Percentiles rank a stretch among this genome's conserved stretches.
phyloP scores from a whole-genome alignment of 257 asterid genomes.

The Solanum chmielewskii region DNA sequence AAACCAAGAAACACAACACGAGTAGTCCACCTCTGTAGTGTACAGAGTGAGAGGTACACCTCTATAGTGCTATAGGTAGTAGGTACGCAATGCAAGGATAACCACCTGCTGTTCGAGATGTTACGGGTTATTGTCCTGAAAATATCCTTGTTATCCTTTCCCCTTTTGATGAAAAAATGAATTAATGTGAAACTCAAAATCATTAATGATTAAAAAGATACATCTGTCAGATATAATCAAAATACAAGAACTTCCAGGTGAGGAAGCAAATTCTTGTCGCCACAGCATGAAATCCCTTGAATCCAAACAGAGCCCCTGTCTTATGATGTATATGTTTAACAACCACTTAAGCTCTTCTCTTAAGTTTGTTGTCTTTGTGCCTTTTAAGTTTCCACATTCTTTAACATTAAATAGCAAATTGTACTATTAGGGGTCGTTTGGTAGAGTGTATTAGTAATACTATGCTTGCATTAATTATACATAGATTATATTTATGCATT shows the following conservation, averaged over 20 bases:
- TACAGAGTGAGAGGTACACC: neutral
- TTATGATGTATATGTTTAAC: neutral
- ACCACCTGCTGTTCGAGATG: neutral
- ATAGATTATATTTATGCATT: too few relatives aligned
- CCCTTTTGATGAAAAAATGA: neutral
- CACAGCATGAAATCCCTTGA: neutral
- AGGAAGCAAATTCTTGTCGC: neutral
- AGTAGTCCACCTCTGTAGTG: neutral
- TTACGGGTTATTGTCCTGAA: neutral
- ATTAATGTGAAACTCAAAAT: too few relatives aligned
- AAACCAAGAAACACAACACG: neutral
- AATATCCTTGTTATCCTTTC: neutral
- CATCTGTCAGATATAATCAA: neutral
- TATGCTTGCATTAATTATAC: too few relatives aligned
- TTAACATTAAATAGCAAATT: neutral
- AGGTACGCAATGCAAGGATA: neutral
- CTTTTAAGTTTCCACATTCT: neutral
- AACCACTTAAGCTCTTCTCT: neutral
- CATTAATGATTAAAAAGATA: neutral
- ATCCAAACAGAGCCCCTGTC: neutral
- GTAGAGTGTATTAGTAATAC: too few relatives aligned
- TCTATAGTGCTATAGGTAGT: neutral
- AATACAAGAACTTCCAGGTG: neutral
- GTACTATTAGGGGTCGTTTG: neutral
- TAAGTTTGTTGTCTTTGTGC: neutral